These are phyloP conservation scores for baker's yeast (Saccharomyces cerevisiae) DNA, from an alignment of 805 yeast species.

Conservation along the genomic window DNA sequence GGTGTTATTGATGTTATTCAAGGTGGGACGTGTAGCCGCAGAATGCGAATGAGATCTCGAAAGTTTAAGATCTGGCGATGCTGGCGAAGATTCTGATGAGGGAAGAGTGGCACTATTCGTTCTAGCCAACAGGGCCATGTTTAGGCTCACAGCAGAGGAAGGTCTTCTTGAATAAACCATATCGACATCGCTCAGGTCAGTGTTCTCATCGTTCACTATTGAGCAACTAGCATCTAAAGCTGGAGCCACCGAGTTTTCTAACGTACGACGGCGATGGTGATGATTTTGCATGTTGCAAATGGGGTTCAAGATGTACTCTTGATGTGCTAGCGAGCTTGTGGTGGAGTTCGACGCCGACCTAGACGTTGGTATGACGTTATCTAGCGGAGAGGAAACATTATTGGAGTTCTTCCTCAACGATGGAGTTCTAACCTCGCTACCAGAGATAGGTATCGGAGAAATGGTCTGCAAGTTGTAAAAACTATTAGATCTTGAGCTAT, in stretches of 20 bases:
- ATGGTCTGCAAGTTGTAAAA: not conserved
- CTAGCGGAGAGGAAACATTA: not conserved
- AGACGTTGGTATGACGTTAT: not conserved
- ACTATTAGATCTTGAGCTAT: not conserved
- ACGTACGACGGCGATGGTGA: conserved; percentile 32
- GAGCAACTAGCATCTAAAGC: conserved; percentile 72
- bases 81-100: conserved; percentile 11
- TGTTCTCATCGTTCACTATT: conserved; percentile 44
- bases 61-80: conserved; percentile 1
- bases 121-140: conserved; percentile 32
- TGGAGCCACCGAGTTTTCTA: conserved; percentile 70
- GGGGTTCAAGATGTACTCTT: not conserved
- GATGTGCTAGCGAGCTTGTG: not conserved
- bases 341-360: not conserved
- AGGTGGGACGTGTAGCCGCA: conserved; percentile 12
- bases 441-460: not conserved
- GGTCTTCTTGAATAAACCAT: conserved; percentile 58
- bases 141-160: conserved; percentile 43
- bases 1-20: conserved; percentile 2
- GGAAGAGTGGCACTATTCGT: conserved; percentile 25
- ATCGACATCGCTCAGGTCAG: conserved; percentile 62
- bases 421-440: conserved; percentile 7
- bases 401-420: conserved; percentile 12
- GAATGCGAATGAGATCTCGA: conserved; percentile 10
- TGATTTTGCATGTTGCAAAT: not conserved